Base-by-base conservation (phyloP, 2,329 filamentous ascomycete genomes). In the Cladosporium sp. region DNA sequence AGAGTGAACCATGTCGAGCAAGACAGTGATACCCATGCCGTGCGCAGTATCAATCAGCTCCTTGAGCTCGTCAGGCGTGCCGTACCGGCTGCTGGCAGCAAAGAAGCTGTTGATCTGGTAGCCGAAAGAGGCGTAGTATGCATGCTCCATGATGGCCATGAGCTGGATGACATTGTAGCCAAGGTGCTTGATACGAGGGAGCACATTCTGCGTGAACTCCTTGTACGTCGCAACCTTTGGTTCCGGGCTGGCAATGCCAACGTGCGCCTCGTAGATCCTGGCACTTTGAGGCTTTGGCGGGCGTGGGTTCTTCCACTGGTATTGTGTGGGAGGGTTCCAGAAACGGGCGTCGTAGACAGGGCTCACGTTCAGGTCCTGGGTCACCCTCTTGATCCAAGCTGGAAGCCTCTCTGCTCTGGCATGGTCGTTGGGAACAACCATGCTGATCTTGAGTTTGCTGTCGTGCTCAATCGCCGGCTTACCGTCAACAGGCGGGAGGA, bases 91-190 rank as follows among this genome's bases (percentile, higher is more conserved):
- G 70, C 91, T 96, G 11, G 92, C 91, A 22, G 93, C 93, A 63
- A 97, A 99, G 77, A 99, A 99, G 71, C 88, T 96, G 76, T 97
- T 99, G 73, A 99, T 83, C 71, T 99, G 93, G 70, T 99, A 99
- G 41, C 93, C 93, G 63, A 99, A 99, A 65, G 92, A 97, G 63
- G 93, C 93, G 68, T 99, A 99, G 77, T 99, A 99, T 43, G 93
- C 93, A 71, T 99, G 93, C 68, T 99, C 93, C 92, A 99, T 99
- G 65, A 99, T 80, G 40, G 93, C 93, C 93, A 99, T 99, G 57
- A 99, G 78, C 68, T 99, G 93, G 60, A 99, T 97, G 49, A 91
- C 88, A 67, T 99, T 97, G 76, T 99, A 99, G 36, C 92, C 93
- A 38, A 97, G 77, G 57, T 83, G 76, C 65, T 91, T 86, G 73